Evolutionary conservation across 192 early-diverging fungal species (phyloP), one percentile per base, ranked within the genome.

Genomic region (Backusella sp.): DNA sequence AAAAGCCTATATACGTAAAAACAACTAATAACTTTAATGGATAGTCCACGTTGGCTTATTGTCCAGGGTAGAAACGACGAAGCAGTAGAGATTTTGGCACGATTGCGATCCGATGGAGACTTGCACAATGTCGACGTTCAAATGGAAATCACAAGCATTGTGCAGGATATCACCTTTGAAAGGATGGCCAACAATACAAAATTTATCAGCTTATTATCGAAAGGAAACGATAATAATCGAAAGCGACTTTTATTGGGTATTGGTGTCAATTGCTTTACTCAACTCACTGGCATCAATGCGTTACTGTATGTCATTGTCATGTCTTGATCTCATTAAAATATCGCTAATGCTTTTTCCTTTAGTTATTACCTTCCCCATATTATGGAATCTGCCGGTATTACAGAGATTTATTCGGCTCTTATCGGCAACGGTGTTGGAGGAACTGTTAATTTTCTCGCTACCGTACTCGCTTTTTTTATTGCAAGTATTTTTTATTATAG

Each of bases 241-340:
- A 87, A 84, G 9, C 85, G 92, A 11, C 71, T 87, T 4, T 44
- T 85, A 0, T 66, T 89, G 9, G 90, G 89, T 7, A 77, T 91
- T 11, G 72, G 80, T 17, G 76, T 94, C 32, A 90, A 91, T 70
- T 72, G 84, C 6, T 83, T 91, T 35, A 90, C 91, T 77, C 92
- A 94, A 78, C 76, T 90, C n/a, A 94, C 90, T 28, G 93, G 93
- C 19, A 91, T 94, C 75, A 95, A 95, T 79, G 86, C 88, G 32
- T 81, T 92, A 23, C 79, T 94, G 83, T 94, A 94, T 71, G 73
- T 56, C 1, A 21, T 1, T 32, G 67, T 66, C 6, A 11, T n/a
- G 17, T 36, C 4, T 69, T 41, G 8, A n/a, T 37, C n/a, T 68
- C 6, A 0, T 66, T 49, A 19, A 7, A 7, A n/a, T 17, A 17